These are phyloP conservation scores for Ceriops decandra DNA, from an alignment of 345 rosid genomes.

Conservation along the genomic window DNA sequence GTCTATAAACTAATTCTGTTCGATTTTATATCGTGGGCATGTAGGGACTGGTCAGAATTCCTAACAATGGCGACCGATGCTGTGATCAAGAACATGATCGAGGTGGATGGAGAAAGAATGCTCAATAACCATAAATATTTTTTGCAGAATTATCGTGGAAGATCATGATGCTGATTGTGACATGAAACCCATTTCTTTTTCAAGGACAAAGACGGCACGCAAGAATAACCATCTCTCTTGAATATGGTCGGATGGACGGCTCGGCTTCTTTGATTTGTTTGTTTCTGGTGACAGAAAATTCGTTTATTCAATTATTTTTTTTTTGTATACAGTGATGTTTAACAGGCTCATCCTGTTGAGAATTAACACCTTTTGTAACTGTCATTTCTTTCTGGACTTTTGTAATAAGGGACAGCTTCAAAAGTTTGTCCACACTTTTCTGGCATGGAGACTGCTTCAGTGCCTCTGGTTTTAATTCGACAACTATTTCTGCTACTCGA, in stretches of 20 bases:
- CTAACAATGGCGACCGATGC: slow-evolving; percentile 62
- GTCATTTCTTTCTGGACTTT: no score
- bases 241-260: slow-evolving; percentile 5
- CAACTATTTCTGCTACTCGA: no score
- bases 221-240: not conserved
- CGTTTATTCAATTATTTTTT: not conserved
- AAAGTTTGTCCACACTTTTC: no score
- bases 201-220: no score
- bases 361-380: no score
- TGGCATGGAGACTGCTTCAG: no score
- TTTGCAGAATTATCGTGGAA: slow-evolving; percentile 8
- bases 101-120: slow-evolving; percentile 39
- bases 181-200: no score
- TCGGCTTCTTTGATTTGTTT: not conserved
- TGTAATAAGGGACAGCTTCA: no score
- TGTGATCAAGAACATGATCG: slow-evolving; percentile 52
- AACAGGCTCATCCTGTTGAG: no score
- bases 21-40: not conserved
- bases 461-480: no score
- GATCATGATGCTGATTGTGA: not conserved
- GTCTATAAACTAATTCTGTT: not conserved
- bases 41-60: slow-evolving; percentile 85
- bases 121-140: slow-evolving; percentile 14
- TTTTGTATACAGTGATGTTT: no score
- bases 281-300: not conserved